Conservation (phyloP, 768 basidiomycete genomes). For the Cystobasidium tubakii region DNA sequence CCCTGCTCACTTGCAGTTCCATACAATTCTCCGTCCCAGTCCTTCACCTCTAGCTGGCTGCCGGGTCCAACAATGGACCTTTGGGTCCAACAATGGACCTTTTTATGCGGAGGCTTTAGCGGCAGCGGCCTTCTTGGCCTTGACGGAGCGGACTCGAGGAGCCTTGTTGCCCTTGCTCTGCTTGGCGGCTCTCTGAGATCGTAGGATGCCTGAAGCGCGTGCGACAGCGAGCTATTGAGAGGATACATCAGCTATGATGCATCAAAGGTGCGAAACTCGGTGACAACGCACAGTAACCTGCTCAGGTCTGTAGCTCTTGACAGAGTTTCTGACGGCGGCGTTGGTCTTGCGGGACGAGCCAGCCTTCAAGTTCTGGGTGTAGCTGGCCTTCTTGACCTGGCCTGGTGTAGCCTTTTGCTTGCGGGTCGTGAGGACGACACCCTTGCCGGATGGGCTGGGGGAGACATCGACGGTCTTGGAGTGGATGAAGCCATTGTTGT, state of each 20-base stretch:
- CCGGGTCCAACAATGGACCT: no score
- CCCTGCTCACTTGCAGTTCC: no score
- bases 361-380: conserved; percentile 14
- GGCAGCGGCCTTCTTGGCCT: conserved; percentile 33
- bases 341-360: conserved; percentile 17
- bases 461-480: conserved; percentile 31
- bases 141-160: conserved; percentile 25
- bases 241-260: no score
- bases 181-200: conserved; percentile 14
- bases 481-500: conserved; percentile 28
- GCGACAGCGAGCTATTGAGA: conserved; percentile 31
- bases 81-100: no score
- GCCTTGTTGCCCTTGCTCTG: conserved; percentile 25
- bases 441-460: conserved; percentile 24
- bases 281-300: conserved; percentile 26
- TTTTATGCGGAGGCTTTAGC: conserved; percentile 29
- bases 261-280: no score
- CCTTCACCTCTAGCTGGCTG: no score
- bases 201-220: conserved; percentile 16
- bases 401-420: conserved; percentile 1
- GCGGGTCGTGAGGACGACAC: conserved; percentile 29
- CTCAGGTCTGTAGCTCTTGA: conserved; percentile 22
- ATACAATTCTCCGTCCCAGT: no score
- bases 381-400: conserved; percentile 26
- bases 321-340: conserved; percentile 7